Evolutionary conservation across 768 basidiomycete genomes (phyloP), one percentile per base, ranked within the genome.

Genomic region (Lactifluus subvellereus): DNA sequence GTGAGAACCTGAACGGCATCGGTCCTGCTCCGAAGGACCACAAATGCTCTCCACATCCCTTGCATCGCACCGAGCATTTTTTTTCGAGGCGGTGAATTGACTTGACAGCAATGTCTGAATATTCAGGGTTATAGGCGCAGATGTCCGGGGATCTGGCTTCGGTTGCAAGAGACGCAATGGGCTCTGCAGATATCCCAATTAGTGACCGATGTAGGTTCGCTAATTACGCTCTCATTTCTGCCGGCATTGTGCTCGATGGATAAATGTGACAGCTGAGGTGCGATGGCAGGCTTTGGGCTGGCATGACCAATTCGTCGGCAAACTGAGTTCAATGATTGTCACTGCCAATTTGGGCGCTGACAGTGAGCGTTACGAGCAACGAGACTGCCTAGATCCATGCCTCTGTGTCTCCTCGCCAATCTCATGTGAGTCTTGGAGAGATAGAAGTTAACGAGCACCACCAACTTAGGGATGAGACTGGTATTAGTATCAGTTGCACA

Each of bases 271-370:
- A 64, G 32, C 22, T 64, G 63, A 60, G 63, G 43, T 56, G 59
- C 54, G 54, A 51, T 51, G 35, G 54, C 53, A 30, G 53, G 33
- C 48, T 43, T 38, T 57, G 53, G 45, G 38, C 38, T 48, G 52
- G 33, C 40, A 43, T 50, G 8, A 56, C 48, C 54, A 50, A 64
- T 60, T 64, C 53, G 33, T 51, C 63, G 62, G 58, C 62, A 64
- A 64, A 56, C 63, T 64, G 63, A 64, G 54, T 64, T 64, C 63
- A 64, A 60, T 60, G 63, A 64, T 60, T 64, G 63, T 60, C 63
- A 60, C 40, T 64, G 48, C 63, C 52, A 60, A 55, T 60, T 49
- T 33, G 53, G 59, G 63, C 59, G 63, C 59, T 64, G 63, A 64
- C 63, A 45, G 20, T 56, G 63, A 56, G 63, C 57, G 63, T 49